Evolutionary conservation across 129 eudicot species (phyloP).

Genomic region (Flaveria trinervia): DNA sequence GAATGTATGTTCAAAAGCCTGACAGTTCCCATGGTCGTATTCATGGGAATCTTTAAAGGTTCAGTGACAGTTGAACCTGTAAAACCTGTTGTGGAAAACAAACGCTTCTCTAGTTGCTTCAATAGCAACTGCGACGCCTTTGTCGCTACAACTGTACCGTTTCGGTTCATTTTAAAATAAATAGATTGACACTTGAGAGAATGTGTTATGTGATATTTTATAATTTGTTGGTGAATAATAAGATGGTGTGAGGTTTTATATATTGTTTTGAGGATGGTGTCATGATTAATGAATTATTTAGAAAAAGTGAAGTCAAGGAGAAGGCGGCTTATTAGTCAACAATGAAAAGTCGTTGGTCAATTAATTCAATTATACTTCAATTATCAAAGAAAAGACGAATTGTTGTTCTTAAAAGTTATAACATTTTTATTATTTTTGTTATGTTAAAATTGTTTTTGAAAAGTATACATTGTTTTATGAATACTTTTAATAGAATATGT

Average conservation of each 20-base stretch:
- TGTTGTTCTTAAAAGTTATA: not conserved
- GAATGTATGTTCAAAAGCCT: constrained; percentile 21
- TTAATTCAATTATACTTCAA: not conserved
- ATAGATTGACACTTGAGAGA: not conserved
- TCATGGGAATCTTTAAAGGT: not conserved
- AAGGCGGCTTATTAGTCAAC: constrained; percentile 12
- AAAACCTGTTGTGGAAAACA: constrained; percentile 23
- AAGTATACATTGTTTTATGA: too few relatives aligned
- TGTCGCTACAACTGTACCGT: not conserved
- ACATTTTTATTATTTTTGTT: too few relatives aligned
- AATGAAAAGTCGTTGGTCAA: constrained; percentile 28
- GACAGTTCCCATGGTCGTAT: not conserved
- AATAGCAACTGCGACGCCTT: constrained; percentile 41
- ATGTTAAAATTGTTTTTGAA: too few relatives aligned
- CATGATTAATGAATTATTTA: not conserved
- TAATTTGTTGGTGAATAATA: constrained; percentile 8
- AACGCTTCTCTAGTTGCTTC: constrained; percentile 29
- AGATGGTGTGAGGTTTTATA: constrained; percentile 16
- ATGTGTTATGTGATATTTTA: constrained; percentile 18
- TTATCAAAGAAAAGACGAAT: not conserved
- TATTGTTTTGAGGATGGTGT: constrained; percentile 23
- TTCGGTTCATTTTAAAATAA: constrained; percentile 30
- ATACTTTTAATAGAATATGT: too few relatives aligned
- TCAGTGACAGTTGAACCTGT: not conserved
- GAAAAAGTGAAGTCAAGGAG: not conserved